Evolutionary conservation across 2,329 filamentous ascomycete species (phyloP), one percentile per base, ranked within the genome.

Genomic region (Venturia oleaginea): DNA sequence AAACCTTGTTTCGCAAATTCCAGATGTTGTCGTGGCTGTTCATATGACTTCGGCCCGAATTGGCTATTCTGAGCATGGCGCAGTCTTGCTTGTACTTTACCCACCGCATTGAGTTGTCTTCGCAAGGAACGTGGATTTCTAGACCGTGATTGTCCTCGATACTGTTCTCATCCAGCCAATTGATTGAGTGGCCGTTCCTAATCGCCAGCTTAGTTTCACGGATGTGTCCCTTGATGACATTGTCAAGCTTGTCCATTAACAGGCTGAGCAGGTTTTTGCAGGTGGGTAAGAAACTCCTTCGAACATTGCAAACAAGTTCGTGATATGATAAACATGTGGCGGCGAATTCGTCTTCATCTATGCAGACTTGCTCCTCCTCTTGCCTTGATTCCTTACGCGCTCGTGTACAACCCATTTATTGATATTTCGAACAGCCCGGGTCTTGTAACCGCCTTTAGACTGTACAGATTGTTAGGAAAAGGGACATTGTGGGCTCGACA

Each of bases 371-470:
- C 24, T 57, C 70, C 83, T 79, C 72, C 92, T 86, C 82, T 93
- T 95, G 77, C 93, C 93, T 78, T 96, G 89, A 80, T 97, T 97
- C 72, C 94, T 87, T 65, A 85, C 84, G 71, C 92, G 86, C 66
- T 92, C 84, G 68, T 88, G 85, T 59, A 97, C 91, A 68, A 99
- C 89, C 80, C 89, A 92, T 75, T 89, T 94, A 82, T 97, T 97
- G 78, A 89, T 79, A 76, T 97, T 97, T 78, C 87, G 84, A 81
- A 89, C 95, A 71, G 86, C 86, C 69, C 93, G 86, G 59, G 93
- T 97, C 84, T 97, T 97, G 85, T 88, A 96, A 68, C 90, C 90
- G 75, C 87, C 86, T 83, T 93, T 93, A 77, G 90, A 84, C 75
- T 79, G 59, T 30, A 13, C 34, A 6, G 6, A 17, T 2, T 4